These are phyloP conservation scores for Candida xiaguanensis DNA, from an alignment of 805 yeast species.

Conservation along the genomic window DNA sequence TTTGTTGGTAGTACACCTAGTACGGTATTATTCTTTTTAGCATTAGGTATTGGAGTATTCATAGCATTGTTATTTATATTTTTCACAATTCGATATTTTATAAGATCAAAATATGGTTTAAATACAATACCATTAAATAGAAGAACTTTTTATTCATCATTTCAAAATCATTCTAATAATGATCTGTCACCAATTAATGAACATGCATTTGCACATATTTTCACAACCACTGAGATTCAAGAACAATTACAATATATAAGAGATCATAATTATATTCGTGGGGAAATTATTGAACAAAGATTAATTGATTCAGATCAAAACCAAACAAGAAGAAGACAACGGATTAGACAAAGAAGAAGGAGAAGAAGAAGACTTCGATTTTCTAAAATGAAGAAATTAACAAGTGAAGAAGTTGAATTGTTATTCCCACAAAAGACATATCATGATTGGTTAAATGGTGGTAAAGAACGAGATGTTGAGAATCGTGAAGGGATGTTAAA, in stretches of 20 bases:
- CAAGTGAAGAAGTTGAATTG: slow-evolving; percentile 55
- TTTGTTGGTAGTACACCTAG: slow-evolving; percentile 51
- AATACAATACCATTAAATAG: slow-evolving; percentile 38
- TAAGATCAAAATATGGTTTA: slow-evolving; percentile 54
- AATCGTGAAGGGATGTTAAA: slow-evolving; percentile 43
- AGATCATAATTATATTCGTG: slow-evolving; percentile 27
- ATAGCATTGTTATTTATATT: slow-evolving; percentile 55
- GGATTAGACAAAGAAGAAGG: slow-evolving; percentile 37
- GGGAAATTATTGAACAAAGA: slow-evolving; percentile 21
- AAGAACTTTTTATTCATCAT: slow-evolving; percentile 10
- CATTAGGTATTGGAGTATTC: slow-evolving; percentile 57
- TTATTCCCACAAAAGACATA: slow-evolving; percentile 58
- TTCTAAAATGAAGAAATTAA: slow-evolving; percentile 47
- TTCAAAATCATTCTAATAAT: not conserved
- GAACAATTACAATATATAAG: slow-evolving; percentile 35
- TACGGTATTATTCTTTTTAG: slow-evolving; percentile 60
- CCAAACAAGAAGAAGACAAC: slow-evolving; percentile 38
- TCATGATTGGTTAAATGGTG: slow-evolving; percentile 59
- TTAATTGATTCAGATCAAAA: slow-evolving; percentile 16
- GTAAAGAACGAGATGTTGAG: slow-evolving; percentile 48
- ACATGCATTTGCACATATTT: slow-evolving; percentile 8
- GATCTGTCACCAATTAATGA: slow-evolving; percentile 3
- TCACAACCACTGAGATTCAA: slow-evolving; percentile 21
- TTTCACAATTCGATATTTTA: slow-evolving; percentile 58
- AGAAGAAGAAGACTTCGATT: slow-evolving; percentile 38